Percentiles rank a stretch among this genome's conserved stretches.
phyloP scores from a whole-genome alignment of 805 yeast genomes.

The Ogataea allantospora region DNA sequence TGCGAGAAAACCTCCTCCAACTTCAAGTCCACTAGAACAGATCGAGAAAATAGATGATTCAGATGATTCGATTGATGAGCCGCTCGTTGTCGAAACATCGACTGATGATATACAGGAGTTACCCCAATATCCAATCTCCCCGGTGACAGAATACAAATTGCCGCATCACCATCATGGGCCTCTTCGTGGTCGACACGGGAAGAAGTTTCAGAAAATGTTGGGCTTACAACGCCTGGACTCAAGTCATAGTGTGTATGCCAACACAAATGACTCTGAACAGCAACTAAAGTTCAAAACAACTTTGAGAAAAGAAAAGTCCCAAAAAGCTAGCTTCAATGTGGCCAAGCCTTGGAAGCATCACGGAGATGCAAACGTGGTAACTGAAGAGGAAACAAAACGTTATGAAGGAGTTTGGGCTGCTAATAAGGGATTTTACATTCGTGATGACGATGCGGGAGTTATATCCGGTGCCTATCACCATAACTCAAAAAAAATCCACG shows the following conservation, averaged over 20 bases:
- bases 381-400: constrained; percentile 71
- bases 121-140: constrained; percentile 24
- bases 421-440: constrained; percentile 65
- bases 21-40: neutral
- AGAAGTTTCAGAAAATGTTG: constrained; percentile 24
- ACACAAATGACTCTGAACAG: constrained; percentile 8
- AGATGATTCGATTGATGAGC: neutral
- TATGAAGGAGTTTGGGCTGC: constrained; percentile 95
- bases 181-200: constrained; percentile 23
- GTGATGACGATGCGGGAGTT: constrained; percentile 11
- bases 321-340: constrained; percentile 60
- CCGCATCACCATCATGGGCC: constrained; percentile 28
- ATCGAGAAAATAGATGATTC: neutral
- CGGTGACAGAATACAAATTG: constrained; percentile 11
- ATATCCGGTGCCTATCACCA: constrained; percentile 2
- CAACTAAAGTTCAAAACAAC: constrained; percentile 49
- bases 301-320: constrained; percentile 40
- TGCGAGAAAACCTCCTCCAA: constrained; percentile 22
- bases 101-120: constrained; percentile 10
- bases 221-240: constrained; percentile 20
- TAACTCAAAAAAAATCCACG: constrained; percentile 40
- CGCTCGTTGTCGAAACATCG: neutral
- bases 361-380: constrained; percentile 47
- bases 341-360: constrained; percentile 95
- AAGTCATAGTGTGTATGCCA: constrained; percentile 5